Conservation (phyloP, 208 protist genomes). For the Leishmania turanica region DNA sequence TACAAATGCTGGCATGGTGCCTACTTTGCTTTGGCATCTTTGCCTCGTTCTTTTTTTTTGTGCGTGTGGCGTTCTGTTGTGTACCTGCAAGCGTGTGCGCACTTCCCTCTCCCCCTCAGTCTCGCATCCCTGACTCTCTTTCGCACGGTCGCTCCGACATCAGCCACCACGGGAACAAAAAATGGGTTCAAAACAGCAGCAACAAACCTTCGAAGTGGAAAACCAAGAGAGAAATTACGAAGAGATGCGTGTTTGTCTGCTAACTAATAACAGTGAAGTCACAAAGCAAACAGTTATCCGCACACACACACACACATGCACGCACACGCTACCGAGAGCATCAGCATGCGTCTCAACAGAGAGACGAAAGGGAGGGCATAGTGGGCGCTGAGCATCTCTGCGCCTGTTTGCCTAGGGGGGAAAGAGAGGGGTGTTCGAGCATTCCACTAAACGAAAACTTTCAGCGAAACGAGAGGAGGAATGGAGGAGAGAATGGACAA, state of each 20-base stretch:
- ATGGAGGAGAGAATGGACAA: background rate
- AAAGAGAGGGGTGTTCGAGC: background rate
- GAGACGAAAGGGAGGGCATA: background rate
- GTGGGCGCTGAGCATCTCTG: background rate
- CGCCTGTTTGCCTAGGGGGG: background rate
- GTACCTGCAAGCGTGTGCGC: background rate
- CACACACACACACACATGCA: background rate
- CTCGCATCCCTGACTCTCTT: background rate
- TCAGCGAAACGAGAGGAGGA: constrained; percentile 4
- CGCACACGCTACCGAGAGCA: background rate
- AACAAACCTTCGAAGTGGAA: no score
- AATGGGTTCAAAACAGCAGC: no score
- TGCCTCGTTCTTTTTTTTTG: background rate
- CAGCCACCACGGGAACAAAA: background rate
- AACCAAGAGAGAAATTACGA: no score
- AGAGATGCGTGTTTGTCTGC: no score
- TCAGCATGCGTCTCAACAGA: background rate
- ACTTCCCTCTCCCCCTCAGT: background rate
- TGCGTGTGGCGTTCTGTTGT: background rate
- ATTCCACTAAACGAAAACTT: background rate
- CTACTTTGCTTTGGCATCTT: no score
- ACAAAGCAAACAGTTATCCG: background rate
- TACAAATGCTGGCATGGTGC: no score
- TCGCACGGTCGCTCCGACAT: background rate
- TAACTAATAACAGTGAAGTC: no score